Conservation (phyloP, 2,329 filamentous ascomycete genomes). For the Fusarium cicatricum region DNA sequence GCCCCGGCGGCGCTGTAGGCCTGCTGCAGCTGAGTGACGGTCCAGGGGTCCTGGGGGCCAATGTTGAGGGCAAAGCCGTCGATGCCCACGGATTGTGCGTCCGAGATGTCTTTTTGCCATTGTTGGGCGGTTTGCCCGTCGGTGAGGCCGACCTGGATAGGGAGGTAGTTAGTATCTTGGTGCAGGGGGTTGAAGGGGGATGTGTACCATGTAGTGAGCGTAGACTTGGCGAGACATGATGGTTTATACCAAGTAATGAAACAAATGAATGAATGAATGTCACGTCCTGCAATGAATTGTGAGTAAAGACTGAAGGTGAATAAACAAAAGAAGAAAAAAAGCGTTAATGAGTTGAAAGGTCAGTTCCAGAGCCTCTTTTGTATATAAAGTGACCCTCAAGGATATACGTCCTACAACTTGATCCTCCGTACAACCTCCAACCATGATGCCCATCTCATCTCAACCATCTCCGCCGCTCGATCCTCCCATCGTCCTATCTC, state of each 20-base stretch:
- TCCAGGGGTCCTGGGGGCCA: constrained; percentile 46
- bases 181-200: neutral
- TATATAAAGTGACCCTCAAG: neutral
- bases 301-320: neutral
- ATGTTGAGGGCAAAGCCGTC: constrained; percentile 55
- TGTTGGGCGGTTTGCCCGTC: constrained; percentile 41
- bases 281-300: neutral
- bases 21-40: constrained; percentile 42
- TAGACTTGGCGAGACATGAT: constrained; percentile 40
- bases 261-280: neutral
- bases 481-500: neutral
- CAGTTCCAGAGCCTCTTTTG: neutral
- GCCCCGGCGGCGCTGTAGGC: constrained; percentile 41
- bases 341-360: too few species aligned
- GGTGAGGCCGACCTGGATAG: constrained; percentile 43
- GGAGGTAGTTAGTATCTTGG: constrained; percentile 1
- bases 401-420: neutral
- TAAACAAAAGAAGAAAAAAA: too few species aligned
- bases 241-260: too few species aligned
- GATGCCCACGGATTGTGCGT: constrained; percentile 49
- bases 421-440: too few species aligned
- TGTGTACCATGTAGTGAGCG: constrained; percentile 45
- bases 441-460: too few species aligned
- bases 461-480: neutral
- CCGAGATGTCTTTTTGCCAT: constrained; percentile 47